Evolutionary conservation across 345 rosid species (phyloP).

Genomic region (Schrenkiella parvula): DNA sequence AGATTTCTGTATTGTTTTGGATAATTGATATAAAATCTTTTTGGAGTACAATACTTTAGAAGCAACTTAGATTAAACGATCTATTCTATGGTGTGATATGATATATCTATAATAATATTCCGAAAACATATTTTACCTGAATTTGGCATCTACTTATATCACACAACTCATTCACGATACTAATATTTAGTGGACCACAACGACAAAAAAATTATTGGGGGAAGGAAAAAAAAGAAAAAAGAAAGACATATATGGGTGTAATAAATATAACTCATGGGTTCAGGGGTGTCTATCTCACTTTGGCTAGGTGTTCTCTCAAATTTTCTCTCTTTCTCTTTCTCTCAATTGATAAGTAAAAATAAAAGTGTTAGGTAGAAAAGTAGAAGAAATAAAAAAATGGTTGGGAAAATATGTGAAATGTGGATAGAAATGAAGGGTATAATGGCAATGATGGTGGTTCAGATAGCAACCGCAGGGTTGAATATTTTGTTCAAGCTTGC

Average conservation of each 20-base stretch:
- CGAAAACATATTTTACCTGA: background rate
- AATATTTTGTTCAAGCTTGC: slow-evolving; percentile 39
- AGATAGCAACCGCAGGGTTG: slow-evolving; percentile 31
- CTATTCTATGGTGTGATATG: background rate
- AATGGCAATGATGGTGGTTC: slow-evolving; percentile 37
- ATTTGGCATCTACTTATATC: background rate
- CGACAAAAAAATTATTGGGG: background rate
- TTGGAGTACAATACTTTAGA: background rate
- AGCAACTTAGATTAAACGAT: background rate
- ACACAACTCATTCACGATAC: slow-evolving; percentile 14
- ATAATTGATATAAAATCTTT: background rate
- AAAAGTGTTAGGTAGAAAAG: background rate
- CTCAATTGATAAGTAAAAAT: background rate
- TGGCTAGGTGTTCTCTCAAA: background rate
- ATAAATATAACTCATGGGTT: slow-evolving; percentile 22
- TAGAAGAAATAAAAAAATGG: slow-evolving; percentile 4
- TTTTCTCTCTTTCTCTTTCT: background rate
- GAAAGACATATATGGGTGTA: background rate
- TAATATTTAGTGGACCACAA: slow-evolving; percentile 19
- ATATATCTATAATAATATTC: slow-evolving; percentile 11
- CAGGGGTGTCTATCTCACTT: background rate
- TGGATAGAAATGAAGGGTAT: slow-evolving; percentile 27
- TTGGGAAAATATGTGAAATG: slow-evolving; percentile 10
- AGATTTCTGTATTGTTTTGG: background rate
- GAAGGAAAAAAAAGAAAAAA: background rate